Evolutionary conservation across 2,329 filamentous ascomycete species (phyloP).

Genomic region (Coniella vitis): DNA sequence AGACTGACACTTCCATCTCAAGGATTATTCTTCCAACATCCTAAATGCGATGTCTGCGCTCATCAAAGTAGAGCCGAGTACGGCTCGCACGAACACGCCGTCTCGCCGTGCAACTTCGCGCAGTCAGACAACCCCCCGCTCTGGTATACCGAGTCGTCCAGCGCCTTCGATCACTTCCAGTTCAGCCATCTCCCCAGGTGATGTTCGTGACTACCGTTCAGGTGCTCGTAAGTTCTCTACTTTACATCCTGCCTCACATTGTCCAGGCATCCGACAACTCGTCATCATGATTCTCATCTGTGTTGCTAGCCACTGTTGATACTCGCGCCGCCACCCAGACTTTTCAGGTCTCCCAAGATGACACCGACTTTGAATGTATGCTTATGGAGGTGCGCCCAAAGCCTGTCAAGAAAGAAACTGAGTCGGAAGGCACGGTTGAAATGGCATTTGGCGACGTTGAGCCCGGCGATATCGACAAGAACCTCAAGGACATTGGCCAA

Average conservation of each 20-base stretch:
- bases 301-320: slow-evolving; percentile 23
- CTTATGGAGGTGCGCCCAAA: slow-evolving; percentile 23
- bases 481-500: slow-evolving; percentile 50
- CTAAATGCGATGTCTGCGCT: slow-evolving; percentile 3
- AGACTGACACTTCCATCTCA: not conserved
- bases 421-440: slow-evolving; percentile 20
- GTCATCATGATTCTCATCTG: not conserved
- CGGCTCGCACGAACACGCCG: not conserved
- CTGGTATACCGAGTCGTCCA: slow-evolving; percentile 5
- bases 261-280: too few relatives aligned
- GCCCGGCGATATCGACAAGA: slow-evolving; percentile 25
- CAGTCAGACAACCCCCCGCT: not conserved
- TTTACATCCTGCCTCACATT: not conserved
- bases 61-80: slow-evolving; percentile 11
- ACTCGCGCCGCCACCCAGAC: slow-evolving; percentile 16
- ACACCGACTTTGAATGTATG: slow-evolving; percentile 20
- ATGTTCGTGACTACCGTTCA: slow-evolving; percentile 17
- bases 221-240: slow-evolving; percentile 20
- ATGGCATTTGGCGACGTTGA: slow-evolving; percentile 8
- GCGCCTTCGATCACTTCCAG: slow-evolving; percentile 7
- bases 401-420: slow-evolving; percentile 9
- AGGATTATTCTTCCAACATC: not conserved
- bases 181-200: slow-evolving; percentile 5
- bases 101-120: not conserved
- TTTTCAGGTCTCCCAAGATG: slow-evolving; percentile 4